Conservation (phyloP, 2,329 filamentous ascomycete genomes). For the Ascomycota sp. region DNA sequence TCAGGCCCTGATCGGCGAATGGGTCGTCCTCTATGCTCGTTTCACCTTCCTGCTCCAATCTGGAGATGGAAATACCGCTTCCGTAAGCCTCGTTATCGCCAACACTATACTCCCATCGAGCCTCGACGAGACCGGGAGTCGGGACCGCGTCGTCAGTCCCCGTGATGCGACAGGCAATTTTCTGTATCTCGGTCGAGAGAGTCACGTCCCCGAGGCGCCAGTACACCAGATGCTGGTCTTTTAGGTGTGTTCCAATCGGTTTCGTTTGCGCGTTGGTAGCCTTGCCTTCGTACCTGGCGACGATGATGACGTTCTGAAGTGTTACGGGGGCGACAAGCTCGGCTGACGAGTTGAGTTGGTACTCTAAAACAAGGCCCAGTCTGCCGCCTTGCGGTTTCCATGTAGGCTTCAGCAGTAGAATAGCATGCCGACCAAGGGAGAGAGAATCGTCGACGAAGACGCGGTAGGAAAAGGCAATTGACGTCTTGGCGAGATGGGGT, state of each 20-base stretch:
- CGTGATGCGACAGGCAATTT: conserved; percentile 64
- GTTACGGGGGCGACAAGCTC: conserved; percentile 20
- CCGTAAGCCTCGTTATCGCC: conserved; percentile 21
- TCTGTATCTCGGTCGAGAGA: conserved; percentile 42
- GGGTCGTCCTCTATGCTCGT: conserved; percentile 32
- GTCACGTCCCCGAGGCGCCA: conserved; percentile 65
- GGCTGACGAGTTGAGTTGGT: conserved; percentile 58
- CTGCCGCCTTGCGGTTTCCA: conserved; percentile 79
- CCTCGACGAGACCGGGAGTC: conserved; percentile 59
- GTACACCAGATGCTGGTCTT: conserved; percentile 57
- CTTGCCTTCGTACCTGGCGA: conserved; percentile 50
- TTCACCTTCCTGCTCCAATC: conserved; percentile 29
- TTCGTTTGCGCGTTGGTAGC: conserved; percentile 55
- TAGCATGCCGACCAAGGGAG: conserved; percentile 35
- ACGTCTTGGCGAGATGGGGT: conserved; percentile 48
- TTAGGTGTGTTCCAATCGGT: conserved; percentile 57
- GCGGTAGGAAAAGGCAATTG: conserved; percentile 83
- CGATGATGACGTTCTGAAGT: conserved; percentile 53
- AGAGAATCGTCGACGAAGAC: conserved; percentile 47
- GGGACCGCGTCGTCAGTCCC: conserved; percentile 51
- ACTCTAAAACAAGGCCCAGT: conserved; percentile 68
- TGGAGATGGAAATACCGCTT: conserved; percentile 46
- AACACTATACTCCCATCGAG: conserved; percentile 48
- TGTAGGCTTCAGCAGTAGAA: conserved; percentile 49
- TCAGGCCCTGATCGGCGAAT: conserved; percentile 35